phyloP scores from a whole-genome alignment of 352 stramenopile genomes.

The Phytophthora megakarya region DNA sequence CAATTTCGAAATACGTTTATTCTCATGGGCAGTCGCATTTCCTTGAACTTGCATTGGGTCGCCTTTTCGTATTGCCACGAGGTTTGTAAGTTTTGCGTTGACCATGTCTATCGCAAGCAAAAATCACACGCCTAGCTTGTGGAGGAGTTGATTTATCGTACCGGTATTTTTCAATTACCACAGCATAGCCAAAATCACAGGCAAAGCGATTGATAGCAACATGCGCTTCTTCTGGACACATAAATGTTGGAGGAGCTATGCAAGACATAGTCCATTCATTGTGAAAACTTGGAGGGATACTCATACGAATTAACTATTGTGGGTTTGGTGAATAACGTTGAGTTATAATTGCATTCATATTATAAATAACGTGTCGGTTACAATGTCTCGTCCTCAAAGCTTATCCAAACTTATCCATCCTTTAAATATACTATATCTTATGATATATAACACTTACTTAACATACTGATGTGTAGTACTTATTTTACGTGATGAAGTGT shows the following conservation, averaged over 20 bases:
- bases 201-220: not conserved
- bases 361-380: no score
- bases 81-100: not conserved
- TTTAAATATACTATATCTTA: no score
- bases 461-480: no score
- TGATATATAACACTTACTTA: no score
- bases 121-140: not conserved
- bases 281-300: no score
- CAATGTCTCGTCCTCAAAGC: no score
- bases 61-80: not conserved
- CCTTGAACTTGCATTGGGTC: not conserved
- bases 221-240: not conserved
- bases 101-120: not conserved
- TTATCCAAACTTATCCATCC: no score
- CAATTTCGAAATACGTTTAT: not conserved
- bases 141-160: not conserved
- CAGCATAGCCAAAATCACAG: not conserved
- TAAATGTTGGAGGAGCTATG: not conserved
- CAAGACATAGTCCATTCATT: not conserved
- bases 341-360: no score
- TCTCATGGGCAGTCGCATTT: not conserved
- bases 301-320: no score
- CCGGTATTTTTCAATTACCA: not conserved
- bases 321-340: no score
- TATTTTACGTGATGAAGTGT: no score